Base-by-base conservation (phyloP, 108 stramenopile genomes). In the Epipyxis sp. region DNA sequence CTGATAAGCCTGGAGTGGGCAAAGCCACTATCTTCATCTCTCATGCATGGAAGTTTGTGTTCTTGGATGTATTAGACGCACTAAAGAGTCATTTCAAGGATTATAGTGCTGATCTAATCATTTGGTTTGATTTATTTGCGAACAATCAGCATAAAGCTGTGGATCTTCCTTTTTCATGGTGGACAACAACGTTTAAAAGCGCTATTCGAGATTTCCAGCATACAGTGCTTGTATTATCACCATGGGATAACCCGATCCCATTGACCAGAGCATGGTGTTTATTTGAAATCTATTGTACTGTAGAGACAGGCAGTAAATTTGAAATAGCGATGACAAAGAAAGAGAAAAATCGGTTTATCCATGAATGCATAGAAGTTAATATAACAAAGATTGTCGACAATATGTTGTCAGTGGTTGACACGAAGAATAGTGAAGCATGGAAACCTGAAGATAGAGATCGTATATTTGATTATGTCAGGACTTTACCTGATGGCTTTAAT, bases 181-280 rank as follows among this genome's bases (percentile, higher is more conserved):
- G 65, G 65, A 20, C 29, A 37, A 25, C 20, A 37, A 68, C 65
- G 40, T 68, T 68, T 41, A 68, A 68, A 41, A 40, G 29, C 16
- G 65, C 65, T 16, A 68, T 68, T 68, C 39, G 40, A 16, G 39
- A 68, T 20, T 20, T 68, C 16, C 39, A 41, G 20, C 65, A 68
- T 68, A 25, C 20, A 20, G 40, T 68, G 29, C 20, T 68, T 20
- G 71, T 74, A 6, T 32, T 74, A 10, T 16, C 46, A 6, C 71
- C 71, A 29, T 74, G 71, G 71, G 3, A 74, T 42, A 32, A 74
- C 25, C 71, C 71, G 44, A 37, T 74, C 3, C 71, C 71, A 34
- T 37, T 54, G 10, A 74, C 6, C 6, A 13, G 71, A 27, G 71
- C 34, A 10, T 74, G 71, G 71, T 74, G 71, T 37, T 6, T 74